phyloP scores from a whole-genome alignment of 2,329 filamentous ascomycete genomes.

The Trichoderma simmonsii region DNA sequence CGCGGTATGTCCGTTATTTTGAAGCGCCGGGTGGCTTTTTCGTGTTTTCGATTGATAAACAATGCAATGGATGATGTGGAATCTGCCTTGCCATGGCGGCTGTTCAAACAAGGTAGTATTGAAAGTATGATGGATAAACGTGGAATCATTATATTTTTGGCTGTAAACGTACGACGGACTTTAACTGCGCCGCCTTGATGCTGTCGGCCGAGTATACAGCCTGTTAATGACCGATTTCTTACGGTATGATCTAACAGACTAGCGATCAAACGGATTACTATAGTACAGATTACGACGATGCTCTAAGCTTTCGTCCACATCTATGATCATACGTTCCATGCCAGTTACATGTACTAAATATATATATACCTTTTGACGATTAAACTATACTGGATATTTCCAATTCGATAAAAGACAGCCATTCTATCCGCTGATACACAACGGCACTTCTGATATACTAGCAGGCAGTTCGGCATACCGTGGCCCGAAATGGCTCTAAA shows the following conservation, averaged over 20 bases:
- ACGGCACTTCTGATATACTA: not conserved
- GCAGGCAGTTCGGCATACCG: not conserved
- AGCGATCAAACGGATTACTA: not conserved
- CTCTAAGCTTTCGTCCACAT: not conserved
- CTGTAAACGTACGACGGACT: not conserved
- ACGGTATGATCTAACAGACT: not conserved
- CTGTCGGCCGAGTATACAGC: not conserved
- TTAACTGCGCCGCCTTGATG: not conserved
- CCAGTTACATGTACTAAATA: not conserved
- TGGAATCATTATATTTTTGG: not conserved
- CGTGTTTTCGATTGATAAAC: not conserved
- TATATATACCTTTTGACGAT: not conserved
- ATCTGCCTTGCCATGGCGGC: not conserved
- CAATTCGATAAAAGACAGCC: not conserved
- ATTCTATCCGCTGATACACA: not conserved
- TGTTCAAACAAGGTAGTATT: not conserved
- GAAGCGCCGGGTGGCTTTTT: not conserved
- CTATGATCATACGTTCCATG: rapidly evolving
- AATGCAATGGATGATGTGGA: not conserved
- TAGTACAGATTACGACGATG: not conserved
- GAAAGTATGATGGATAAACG: not conserved
- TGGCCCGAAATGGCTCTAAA: not conserved
- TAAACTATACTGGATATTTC: not conserved
- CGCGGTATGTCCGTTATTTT: not conserved
- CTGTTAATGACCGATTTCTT: not conserved